Base-by-base conservation (phyloP, 345 rosid species). In the Jatropha curcas region DNA sequence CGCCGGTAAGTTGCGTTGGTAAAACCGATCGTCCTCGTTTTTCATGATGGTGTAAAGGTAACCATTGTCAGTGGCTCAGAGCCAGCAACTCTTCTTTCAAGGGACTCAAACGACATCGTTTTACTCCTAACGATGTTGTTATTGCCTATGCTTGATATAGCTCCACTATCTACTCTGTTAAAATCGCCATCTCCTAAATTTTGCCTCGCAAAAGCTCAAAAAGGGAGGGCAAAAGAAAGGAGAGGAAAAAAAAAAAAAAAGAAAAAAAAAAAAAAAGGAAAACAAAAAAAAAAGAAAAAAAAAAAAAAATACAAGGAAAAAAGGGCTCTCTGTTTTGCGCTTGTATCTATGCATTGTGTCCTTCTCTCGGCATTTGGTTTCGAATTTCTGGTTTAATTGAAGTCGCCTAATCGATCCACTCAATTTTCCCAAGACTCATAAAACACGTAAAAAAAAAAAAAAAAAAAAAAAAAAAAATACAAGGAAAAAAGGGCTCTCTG, bases 31-130 rank as follows among this genome's bases (percentile, higher is more conserved):
- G 11, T 17, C 20, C 39, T 57, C 35, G 73, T 27, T 16, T 69
- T 71, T 64, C 70, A 74, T 68, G 71, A 67, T 72, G 74, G 74
- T 74, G 84, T 71, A 79, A 82, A 61, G 83, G 70, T 30, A 17
- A 74, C 83, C 75, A 60, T 74, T 73, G 82, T 87, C 84, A 77
- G 85, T 58, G 60, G 70, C 78, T 58, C 76, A 33, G 76, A n/a
- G 67, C 76, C 70, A 30, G 24, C 53, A 43, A 67, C 52, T 74
- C 50, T 55, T 24, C 12, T 48, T 65, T 30, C 25, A 62, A 35
- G 6, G 45, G 25, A 56, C 64, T 37, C 11, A 74, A 79, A 85
- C 83, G 86, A 68, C 85, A 39, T 22, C 84, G 86, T 67, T 50
- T 9, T 11, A 60, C 63, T 17, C 20, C 7, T 48, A 16, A 46